Evolutionary conservation across 768 basidiomycete species (phyloP), one percentile per base, ranked within the genome.

Genomic region (Lactarius vividus): DNA sequence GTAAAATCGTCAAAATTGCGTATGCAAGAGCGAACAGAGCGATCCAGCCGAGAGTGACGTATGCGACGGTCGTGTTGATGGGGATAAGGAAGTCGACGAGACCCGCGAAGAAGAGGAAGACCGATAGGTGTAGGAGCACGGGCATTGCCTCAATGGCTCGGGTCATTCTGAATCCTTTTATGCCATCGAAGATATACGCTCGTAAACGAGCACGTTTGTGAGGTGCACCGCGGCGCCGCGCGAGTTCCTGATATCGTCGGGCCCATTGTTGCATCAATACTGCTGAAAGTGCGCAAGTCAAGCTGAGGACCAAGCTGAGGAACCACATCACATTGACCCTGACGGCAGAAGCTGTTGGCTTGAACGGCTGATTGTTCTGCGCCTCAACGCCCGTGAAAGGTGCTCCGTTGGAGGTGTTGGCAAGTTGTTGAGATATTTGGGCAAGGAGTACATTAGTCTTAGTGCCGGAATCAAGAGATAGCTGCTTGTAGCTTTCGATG

Each of bases 51-150:
- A 61, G 35, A 20, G 52, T 29, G 55, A 33, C 40, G 54, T 60
- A 56, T 0, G 67, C 67, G 37, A 68, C 44, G 11, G 54, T 61
- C 28, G 20, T 59, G 55, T 61, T 40, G 44, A 65, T 44, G 18
- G 37, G 42, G n/a, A 57, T 13, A 42, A 68, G 64, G 55, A 68
- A 68, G 28, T 68, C 64, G 37, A 65, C 10, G 54, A 68, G 67
- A 37, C 67, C 67, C 0, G 23, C 35, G 26, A 61, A 37, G 44
- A 61, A 68, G 28, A 68, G 49, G 63, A 60, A 57, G 10, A 66
- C 13, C 31, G 59, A 60, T 42, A 65, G 11, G 18, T 66, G 64
- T 2, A 68, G 31, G 23, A 59, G 42, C 0, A 18, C 29, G 35
- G 37, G 13, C 13, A 39, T 39, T 15, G 37, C 13, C 37, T 5